A percentile compares a stretch with the other conserved stretches of the same genome.
Evolutionary conservation across 345 rosid species (phyloP).

Genomic region (Luvunga scandens): DNA sequence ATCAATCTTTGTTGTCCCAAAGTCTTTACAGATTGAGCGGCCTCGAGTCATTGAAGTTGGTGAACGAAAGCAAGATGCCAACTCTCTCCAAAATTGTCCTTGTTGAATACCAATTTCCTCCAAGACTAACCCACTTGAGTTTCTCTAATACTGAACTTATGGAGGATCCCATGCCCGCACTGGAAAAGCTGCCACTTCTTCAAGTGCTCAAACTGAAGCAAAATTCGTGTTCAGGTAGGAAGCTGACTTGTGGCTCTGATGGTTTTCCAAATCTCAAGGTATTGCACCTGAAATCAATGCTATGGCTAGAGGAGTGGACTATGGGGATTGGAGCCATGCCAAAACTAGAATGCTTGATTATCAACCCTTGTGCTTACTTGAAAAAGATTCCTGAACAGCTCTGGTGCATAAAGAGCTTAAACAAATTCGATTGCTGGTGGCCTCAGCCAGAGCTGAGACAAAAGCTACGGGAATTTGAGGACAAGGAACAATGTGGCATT

Average conservation of each 20-base stretch:
- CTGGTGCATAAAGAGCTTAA: neutral
- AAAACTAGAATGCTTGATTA: too few relatives aligned
- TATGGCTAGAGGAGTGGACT: too few relatives aligned
- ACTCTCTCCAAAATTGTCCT: neutral
- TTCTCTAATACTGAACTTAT: neutral
- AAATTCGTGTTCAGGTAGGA: neutral
- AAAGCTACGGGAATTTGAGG: neutral
- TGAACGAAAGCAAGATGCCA: neutral
- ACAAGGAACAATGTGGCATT: neutral
- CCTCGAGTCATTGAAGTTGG: neutral
- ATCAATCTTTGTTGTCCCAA: neutral
- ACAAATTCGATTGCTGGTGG: neutral
- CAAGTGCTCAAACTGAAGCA: conserved; percentile 1
- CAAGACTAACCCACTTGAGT: neutral
- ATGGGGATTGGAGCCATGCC: too few relatives aligned
- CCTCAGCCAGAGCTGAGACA: neutral
- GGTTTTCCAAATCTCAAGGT: neutral
- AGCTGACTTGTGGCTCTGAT: neutral
- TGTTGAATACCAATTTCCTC: neutral
- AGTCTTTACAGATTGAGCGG: neutral
- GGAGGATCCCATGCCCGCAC: neutral
- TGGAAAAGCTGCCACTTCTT: neutral
- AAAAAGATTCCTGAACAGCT: neutral
- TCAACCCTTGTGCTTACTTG: neutral
- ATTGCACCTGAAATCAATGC: conserved; percentile 1